Evolutionary conservation across 805 yeast species (phyloP).

Genomic region (Ogataea nitratoaversa): DNA sequence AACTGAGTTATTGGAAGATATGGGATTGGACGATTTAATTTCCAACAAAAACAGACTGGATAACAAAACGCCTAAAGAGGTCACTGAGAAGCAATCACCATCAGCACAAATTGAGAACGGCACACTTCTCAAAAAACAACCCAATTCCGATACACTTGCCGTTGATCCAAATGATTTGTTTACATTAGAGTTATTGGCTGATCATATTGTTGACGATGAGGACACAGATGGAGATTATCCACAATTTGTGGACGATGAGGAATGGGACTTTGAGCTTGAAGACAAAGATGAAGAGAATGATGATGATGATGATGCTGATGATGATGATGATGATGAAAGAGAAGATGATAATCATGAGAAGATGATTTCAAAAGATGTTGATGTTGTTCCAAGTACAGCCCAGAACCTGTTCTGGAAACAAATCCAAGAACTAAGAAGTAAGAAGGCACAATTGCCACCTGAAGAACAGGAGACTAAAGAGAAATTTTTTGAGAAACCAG

Average conservation of each 20-base stretch:
- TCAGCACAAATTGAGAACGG: too few species aligned
- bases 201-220: conserved; percentile 33
- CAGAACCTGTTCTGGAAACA: conserved; percentile 39
- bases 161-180: conserved; percentile 44
- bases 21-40: conserved; percentile 23
- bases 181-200: conserved; percentile 52
- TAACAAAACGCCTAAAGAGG: background rate
- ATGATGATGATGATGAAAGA: conserved; percentile 1
- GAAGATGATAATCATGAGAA: background rate
- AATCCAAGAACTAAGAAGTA: conserved; percentile 30
- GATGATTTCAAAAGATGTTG: conserved; percentile 4
- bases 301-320: conserved; percentile 11
- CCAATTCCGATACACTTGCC: conserved; percentile 21
- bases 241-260: conserved; percentile 21
- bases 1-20: conserved; percentile 31
- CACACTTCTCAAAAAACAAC: too few species aligned
- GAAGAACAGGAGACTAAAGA: background rate
- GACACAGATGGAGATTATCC: conserved; percentile 23
- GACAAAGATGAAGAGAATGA: conserved; percentile 24
- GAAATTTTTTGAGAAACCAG: background rate
- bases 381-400: conserved; percentile 26
- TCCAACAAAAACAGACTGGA: background rate
- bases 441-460: conserved; percentile 8
- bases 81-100: background rate
- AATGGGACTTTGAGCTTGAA: conserved; percentile 21